phyloP scores from a whole-genome alignment of 371 early-diverging fungal genomes.

The Lichtheimia corymbifera region DNA sequence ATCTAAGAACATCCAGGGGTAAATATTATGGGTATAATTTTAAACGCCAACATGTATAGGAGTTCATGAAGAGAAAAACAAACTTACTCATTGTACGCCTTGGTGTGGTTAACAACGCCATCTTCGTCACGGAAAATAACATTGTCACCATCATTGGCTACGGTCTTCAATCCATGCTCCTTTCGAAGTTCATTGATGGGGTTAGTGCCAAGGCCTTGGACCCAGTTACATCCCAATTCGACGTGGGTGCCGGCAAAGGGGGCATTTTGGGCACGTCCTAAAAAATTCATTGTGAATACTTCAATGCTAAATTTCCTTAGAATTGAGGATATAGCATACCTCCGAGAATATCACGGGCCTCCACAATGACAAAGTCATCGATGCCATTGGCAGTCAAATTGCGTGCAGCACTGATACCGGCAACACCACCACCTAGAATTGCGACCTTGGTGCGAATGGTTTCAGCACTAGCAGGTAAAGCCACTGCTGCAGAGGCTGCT shows the following conservation, averaged over 20 bases:
- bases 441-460: conserved; percentile 38
- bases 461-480: background rate
- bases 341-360: conserved; percentile 41
- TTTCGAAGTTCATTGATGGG: conserved; percentile 40
- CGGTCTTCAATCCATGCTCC: conserved; percentile 35
- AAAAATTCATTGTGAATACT: background rate
- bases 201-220: conserved; percentile 50
- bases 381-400: conserved; percentile 38
- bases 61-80: background rate
- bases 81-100: conserved; percentile 13
- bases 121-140: conserved; percentile 31
- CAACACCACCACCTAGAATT: conserved; percentile 53
- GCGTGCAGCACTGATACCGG: conserved; percentile 48
- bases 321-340: conserved; percentile 18
- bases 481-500: no score
- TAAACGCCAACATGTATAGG: no score
- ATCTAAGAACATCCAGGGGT: conserved; percentile 7
- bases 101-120: conserved; percentile 30
- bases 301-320: background rate
- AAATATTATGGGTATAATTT: background rate
- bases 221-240: conserved; percentile 55
- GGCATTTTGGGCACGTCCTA: conserved; percentile 44
- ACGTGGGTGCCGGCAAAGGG: conserved; percentile 35
- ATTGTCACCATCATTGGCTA: conserved; percentile 30
- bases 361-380: conserved; percentile 47